These are phyloP conservation scores for Sclerotinia subarctica DNA, from an alignment of 2,329 filamentous ascomycete genomes.

Conservation along the genomic window DNA sequence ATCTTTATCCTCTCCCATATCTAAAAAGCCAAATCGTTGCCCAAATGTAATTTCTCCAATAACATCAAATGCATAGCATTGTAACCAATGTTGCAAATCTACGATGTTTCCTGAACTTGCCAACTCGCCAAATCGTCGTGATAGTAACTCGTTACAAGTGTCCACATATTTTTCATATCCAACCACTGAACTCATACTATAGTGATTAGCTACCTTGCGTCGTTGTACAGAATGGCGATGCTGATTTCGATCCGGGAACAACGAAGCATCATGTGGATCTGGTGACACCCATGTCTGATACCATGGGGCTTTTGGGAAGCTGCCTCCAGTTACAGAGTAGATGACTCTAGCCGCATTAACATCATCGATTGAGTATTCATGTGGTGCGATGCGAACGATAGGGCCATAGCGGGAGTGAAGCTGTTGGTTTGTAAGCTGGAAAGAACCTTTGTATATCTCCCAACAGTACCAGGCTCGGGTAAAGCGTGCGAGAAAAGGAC, in stretches of 20 bases:
- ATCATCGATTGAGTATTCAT: conserved; percentile 48
- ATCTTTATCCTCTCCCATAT: conserved; percentile 46
- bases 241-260: conserved; percentile 41
- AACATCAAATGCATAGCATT: conserved; percentile 50
- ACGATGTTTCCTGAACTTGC: conserved; percentile 36
- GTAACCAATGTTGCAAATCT: conserved; percentile 45
- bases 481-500: conserved; percentile 46
- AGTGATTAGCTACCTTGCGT: conserved; percentile 45
- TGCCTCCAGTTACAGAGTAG: conserved; percentile 42
- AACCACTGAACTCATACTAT: conserved; percentile 48
- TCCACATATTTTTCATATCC: conserved; percentile 50
- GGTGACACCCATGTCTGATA: conserved; percentile 33
- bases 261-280: too few species aligned
- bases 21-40: conserved; percentile 45
- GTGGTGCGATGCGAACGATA: conserved; percentile 49
- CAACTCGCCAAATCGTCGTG: conserved; percentile 41
- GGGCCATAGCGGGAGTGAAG: conserved; percentile 48
- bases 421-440: conserved; percentile 22
- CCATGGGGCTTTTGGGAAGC: conserved; percentile 25
- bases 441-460: conserved; percentile 28
- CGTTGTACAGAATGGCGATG: conserved; percentile 41
- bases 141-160: conserved; percentile 45
- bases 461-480: conserved; percentile 45
- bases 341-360: conserved; percentile 42
- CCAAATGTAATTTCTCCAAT: conserved; percentile 50